phyloP scores from a whole-genome alignment of 768 basidiomycete species.

The Trametes sanguinea region DNA sequence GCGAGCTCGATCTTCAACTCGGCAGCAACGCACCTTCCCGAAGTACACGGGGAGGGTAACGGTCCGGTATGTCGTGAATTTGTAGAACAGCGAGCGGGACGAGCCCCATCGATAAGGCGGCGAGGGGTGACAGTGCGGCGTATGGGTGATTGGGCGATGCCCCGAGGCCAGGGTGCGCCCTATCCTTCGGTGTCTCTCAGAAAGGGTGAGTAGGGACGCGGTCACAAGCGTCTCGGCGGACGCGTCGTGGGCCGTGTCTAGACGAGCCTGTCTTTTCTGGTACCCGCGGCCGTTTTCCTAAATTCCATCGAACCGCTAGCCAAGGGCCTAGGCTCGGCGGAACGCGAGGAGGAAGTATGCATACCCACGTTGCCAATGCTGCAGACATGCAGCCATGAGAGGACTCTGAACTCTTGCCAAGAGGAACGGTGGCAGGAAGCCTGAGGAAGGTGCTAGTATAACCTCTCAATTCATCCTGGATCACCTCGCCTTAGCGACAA shows the following conservation, averaged over 20 bases:
- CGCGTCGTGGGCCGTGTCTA: constrained; percentile 1
- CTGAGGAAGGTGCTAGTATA: no score
- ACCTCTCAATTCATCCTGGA: no score
- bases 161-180: background rate
- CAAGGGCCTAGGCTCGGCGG: background rate
- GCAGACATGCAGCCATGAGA: no score
- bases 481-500: no score
- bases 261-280: background rate
- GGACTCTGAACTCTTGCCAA: no score
- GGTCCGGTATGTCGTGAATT: constrained; percentile 9
- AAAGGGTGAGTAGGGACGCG: background rate
- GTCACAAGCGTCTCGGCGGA: constrained; percentile 14
- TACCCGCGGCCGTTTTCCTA: background rate
- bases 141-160: background rate
- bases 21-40: constrained; percentile 10
- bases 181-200: background rate
- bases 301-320: no score
- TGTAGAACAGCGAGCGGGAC: constrained; percentile 1
- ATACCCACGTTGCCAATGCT: no score
- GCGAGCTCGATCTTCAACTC: constrained; percentile 7
- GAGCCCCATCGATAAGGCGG: constrained; percentile 12
- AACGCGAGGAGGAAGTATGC: no score
- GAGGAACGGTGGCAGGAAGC: no score
- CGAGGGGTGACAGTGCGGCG: background rate
- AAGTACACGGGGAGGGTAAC: background rate